Percentiles rank a stretch among this genome's conserved stretches.
Conservation (phyloP, 495 filamentous ascomycete species). For the Tuber magnatum region DNA sequence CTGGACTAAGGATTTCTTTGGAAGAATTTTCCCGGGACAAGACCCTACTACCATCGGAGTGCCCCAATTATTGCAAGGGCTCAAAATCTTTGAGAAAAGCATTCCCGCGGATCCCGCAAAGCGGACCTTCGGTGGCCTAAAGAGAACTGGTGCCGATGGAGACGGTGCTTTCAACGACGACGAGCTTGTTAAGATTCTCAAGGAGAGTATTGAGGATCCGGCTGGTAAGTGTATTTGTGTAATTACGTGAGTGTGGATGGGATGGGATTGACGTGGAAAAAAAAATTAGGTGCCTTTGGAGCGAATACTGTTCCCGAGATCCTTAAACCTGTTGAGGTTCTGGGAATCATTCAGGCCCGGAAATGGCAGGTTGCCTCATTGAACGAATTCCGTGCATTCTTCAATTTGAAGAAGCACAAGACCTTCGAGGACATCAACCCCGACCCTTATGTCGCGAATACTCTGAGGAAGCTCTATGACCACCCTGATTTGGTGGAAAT, state of each 20-base stretch:
- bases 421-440: slow-evolving; percentile 59
- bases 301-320: slow-evolving; percentile 55
- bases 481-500: slow-evolving; percentile 59
- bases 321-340: slow-evolving; percentile 53
- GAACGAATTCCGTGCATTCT: slow-evolving; percentile 60
- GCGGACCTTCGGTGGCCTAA: slow-evolving; percentile 54
- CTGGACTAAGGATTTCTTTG: slow-evolving; percentile 58
- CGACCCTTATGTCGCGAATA: slow-evolving; percentile 51
- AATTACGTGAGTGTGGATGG: too few relatives aligned
- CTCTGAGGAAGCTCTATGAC: slow-evolving; percentile 51
- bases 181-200: slow-evolving; percentile 56
- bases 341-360: slow-evolving; percentile 57
- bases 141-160: slow-evolving; percentile 51
- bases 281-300: slow-evolving; percentile 48
- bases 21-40: slow-evolving; percentile 47
- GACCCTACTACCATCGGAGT: slow-evolving; percentile 50
- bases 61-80: slow-evolving; percentile 50
- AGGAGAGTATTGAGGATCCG: slow-evolving; percentile 54
- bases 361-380: slow-evolving; percentile 54
- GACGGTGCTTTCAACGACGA: slow-evolving; percentile 51
- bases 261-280: neutral
- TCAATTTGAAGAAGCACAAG: slow-evolving; percentile 52
- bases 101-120: slow-evolving; percentile 50
- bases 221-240: slow-evolving; percentile 44
- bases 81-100: slow-evolving; percentile 49